Evolutionary conservation across 73 alveolate genomes (phyloP), one percentile per base, ranked within the genome.

Genomic region (Halteria grandinella): DNA sequence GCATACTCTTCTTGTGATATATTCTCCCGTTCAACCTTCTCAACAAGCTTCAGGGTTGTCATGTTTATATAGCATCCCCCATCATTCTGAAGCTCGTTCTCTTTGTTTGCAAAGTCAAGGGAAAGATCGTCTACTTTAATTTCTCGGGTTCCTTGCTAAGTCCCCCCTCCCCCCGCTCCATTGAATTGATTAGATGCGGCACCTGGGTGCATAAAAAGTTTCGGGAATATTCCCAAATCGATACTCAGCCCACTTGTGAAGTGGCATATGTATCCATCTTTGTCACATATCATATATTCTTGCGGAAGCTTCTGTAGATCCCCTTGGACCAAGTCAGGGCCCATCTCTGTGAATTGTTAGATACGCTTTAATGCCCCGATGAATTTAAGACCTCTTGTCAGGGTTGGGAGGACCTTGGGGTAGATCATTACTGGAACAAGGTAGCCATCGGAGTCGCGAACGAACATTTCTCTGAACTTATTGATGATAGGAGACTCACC

Each of bases 321-420:
- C 18, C 48, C n/a, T 1, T 55, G 77, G 24, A 55, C 37, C 18
- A n/a, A n/a, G n/a, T 60, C 77, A 11, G 77, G 77, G 10, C 23
- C 40, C 18, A 60, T n/a, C n/a, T n/a, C 37, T n/a, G 77, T 60
- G 28, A 60, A 36, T 21, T 6, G 43, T 43, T 33, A 17, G 37
- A 60, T 60, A 23, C 58, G 37, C 59, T 60, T 60, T 5, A 60
- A 17, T 60, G 43, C 77, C 43, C 77, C 77, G 14, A 60, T 60
- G 5, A 60, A 21, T 25, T 60, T 60, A 3, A 60, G 43, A 18
- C 77, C 77, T 21, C 58, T 14, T 1, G 59, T 7, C 24, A 60
- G 40, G 18, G 23, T 60, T 21, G 77, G 77, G 11, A 60, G 48
- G 1, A 60, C 77, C 21, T 60, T 60, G 28, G 60, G 37, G 24